Evolutionary conservation across 2,329 filamentous ascomycete species (phyloP), one percentile per base, ranked within the genome.

Genomic region (Cladophialophora psammophila): DNA sequence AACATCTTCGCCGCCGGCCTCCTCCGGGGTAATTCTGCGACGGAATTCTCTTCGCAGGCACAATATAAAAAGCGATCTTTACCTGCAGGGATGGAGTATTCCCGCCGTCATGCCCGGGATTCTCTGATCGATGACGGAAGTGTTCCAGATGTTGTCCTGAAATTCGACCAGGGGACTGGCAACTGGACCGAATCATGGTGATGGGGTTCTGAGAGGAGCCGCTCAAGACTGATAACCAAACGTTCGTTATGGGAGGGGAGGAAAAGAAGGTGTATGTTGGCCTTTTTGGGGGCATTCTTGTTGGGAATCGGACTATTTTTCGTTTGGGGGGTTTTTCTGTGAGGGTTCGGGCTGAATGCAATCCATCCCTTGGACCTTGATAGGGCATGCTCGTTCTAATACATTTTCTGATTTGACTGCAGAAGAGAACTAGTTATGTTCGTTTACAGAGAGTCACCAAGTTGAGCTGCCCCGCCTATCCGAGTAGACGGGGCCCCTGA

Each of bases 21-120:
- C 7, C 55, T 42, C n/a, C 66, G 63, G 12, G 40, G 38, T 31
- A 66, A 36, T 56, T 54, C 58, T 6, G 40, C n/a, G 8, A 18
- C 5, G 7, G 54, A 59, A 50, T 57, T 32, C 54, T 34, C 31
- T 32, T 10, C 8, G 12, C 52, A 13, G 35, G 53, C 48, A 48
- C 52, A 36, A 10, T 66, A 69, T 38, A 65, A 45, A 34, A 61
- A 69, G 63, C 66, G 66, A 42, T 63, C 63, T 7, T 55, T 65
- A 5, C 48, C 58, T n/a, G 45, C 53, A 1, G 53, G 63, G 5
- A 20, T 57, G 20, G 45, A 45, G 6, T 34, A 57, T 12, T 8
- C 20, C 12, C 58, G 62, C 12, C 26, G 13, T 12, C 62, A 68
- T 52, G 32, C 58, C 3, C 55, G 63, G 35, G 65, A 67, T 58